Evolutionary conservation across 371 early-diverging fungal species (phyloP), one percentile per base, ranked within the genome.

Genomic region (Mortierella sp.): DNA sequence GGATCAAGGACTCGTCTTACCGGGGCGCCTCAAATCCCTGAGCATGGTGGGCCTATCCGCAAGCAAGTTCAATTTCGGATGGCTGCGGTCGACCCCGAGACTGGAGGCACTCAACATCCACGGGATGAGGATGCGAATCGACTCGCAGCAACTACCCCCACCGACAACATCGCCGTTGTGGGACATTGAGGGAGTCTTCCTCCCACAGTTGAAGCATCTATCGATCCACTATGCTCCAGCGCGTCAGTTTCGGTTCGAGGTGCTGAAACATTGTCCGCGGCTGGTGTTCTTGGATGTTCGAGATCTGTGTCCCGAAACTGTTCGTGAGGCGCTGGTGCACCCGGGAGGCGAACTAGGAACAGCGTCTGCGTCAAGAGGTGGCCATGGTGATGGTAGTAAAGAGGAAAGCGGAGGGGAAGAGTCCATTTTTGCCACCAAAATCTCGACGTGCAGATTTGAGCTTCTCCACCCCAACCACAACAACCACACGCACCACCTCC

Each of bases 41-140:
- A 58, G 58, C 43, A 58, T 80, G 65, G 54, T 72, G 8, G 80
- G 80, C 3, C 43, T 63, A 6, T 75, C 80, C 1, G 80, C 80
- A 24, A 43, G 54, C n/a, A 56, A 32, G 54, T 80, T 80, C 75
- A 80, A 80, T 54, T 72, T 80, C 38, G 80, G 75, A 24, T 80
- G 75, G 80, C 65, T 80, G 29, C 24, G 14, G 3, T 27, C 35
- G 4, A 75, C 80, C 3, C 71, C 75, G 4, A 35, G n/a, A 29
- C 63, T 80, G 4, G 75, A 80, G 63, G 14, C 44, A 11, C n/a
- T 80, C 51, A 70, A 75, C 60, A 58, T 80, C 32, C 71, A 75
- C n/a, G 80, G 80, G 1, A 49, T 63, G 44, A 35, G 68, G 35
- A 18, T 63, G 21, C 63, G 8, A 11, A 38, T 56, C 48, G 38